Evolutionary conservation across 2,329 filamentous ascomycete genomes (phyloP), one percentile per base, ranked within the genome.

Genomic region (Aureobasidium sp.): DNA sequence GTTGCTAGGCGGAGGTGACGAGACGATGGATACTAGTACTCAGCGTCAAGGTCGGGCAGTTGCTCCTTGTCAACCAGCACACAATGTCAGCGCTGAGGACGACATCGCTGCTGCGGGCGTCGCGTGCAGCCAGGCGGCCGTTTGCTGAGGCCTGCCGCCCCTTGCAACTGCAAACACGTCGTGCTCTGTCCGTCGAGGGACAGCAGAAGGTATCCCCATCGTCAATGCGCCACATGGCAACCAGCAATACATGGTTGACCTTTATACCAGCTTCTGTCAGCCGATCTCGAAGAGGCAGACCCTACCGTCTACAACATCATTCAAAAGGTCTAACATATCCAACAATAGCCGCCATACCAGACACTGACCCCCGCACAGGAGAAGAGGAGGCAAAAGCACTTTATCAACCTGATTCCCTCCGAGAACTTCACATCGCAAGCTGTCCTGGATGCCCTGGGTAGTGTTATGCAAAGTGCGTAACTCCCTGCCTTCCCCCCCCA

Each of bases 341-440:
- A 22, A 48, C 17, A 17, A 12, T 17, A 35, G 40, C 42, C 14
- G 6, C 7, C 9, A 48, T 40, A 29, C 29, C 7, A 22, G 48
- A 24, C 48, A 61, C 52, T 65, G 33, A 68, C 56, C 61, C 53
- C 27, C 37, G 49, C 57, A 61, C 65, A 96, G 90, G 94, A 99
- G 81, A 97, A 97, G 84, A 84, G 83, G 68, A 85, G 94, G 68
- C 94, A 99, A 77, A 96, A 96, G 77, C 91, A 97, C 76, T 99
- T 97, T 72, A 96, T 99, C 79, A 97, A 97, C 76, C 82, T 96
- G 62, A 96, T 96, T 67, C 91, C 91, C 22, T 96, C 91, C 7
- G 91, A 96, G 78, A 96, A 96, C 79, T 96, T 96, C 72, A 96
- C 91, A 29, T 96, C 91, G 8, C 90, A 95, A 75, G 90, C 91